Base-by-base conservation (phyloP, 2,329 filamentous ascomycete species). In the Aspergillus carbonarius region DNA sequence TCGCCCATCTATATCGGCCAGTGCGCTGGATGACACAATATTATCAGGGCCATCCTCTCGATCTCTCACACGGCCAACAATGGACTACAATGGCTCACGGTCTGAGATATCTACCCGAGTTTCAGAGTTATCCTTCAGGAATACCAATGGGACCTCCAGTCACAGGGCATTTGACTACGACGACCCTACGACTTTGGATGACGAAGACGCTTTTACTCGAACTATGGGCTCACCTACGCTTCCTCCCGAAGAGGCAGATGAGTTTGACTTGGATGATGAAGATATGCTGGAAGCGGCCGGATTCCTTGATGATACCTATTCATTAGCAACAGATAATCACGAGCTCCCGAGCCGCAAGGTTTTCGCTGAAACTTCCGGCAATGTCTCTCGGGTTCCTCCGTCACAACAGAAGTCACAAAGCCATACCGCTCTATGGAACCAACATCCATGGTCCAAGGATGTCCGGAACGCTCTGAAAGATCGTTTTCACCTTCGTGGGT, bases 401-500 rank as follows among this genome's bases (percentile, higher is more conserved):
- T 63, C 68, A 12, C 70, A 71, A 17, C 70, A 71, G 44, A 76
- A 76, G 54, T 71, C 71, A 8, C 67, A 68, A 32, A 61, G 59
- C 10, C 69, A 72, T 30, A 70, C 66, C 40, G 66, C 67, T 48
- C 70, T 68, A 58, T 79, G 66, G 88, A 90, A 83, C 81, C 83
- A 74, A 50, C 82, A 88, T 68, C 81, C 87, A 4, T 99, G 96
- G 95, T 97, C 93, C 15, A 81, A 84, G 44, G 93, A 98, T 67
- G 90, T 99, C 23, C 89, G 88, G 64, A 83, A 81, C 55, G 90
- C 87, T n/a, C 78, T 99, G 63, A 91, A 89, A 68, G 88, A 93
- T 66, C 84, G 87, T 3, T 99, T 99, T 70, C 85, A 88, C 62
- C 88, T 99, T 73, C 86, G 85, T 55, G 91, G 91, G 0, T 99